Conservation (phyloP, 2,329 filamentous ascomycete genomes). For the Clonostachys chloroleuca region DNA sequence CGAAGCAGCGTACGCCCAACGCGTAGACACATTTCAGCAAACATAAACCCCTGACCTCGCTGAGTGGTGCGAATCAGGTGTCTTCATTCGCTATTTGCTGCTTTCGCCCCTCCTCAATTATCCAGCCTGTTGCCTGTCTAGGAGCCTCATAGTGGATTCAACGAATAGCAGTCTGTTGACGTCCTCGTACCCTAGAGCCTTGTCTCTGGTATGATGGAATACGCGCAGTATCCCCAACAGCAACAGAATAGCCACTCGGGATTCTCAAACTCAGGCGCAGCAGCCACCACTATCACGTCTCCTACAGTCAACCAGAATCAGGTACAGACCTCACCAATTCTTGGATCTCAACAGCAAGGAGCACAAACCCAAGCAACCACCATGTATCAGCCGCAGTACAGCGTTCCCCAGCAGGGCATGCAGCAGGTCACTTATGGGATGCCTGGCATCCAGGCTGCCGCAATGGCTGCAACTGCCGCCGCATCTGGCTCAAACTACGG, state of each 20-base stretch:
- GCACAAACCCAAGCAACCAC: constrained; percentile 48
- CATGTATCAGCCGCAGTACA: constrained; percentile 78
- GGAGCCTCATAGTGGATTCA: constrained; percentile 1
- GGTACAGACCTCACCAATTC: constrained; percentile 73
- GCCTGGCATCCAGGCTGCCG: constrained; percentile 80
- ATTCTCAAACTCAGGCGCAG: constrained; percentile 54
- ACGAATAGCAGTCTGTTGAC: constrained; percentile 16
- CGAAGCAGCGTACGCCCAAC: constrained; percentile 1
- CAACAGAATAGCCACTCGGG: constrained; percentile 62
- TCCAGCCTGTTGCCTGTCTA: background rate
- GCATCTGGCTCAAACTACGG: constrained; percentile 79
- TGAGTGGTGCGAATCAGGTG: constrained; percentile 1
- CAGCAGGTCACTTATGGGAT: constrained; percentile 65
- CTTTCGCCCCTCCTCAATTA: constrained; percentile 1
- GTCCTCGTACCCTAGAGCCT: constrained; percentile 10
- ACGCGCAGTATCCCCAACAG: constrained; percentile 68
- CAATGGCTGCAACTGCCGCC: constrained; percentile 87
- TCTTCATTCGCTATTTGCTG: constrained; percentile 7
- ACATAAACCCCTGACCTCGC: background rate
- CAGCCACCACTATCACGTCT: constrained; percentile 66
- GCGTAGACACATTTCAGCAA: constrained; percentile 1
- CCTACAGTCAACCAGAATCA: constrained; percentile 63
- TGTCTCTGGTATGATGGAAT: constrained; percentile 61
- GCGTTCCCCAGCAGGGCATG: constrained; percentile 69
- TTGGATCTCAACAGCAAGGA: constrained; percentile 71